Conservation (phyloP, 805 yeast species). For the Metschnikowia lunata region DNA sequence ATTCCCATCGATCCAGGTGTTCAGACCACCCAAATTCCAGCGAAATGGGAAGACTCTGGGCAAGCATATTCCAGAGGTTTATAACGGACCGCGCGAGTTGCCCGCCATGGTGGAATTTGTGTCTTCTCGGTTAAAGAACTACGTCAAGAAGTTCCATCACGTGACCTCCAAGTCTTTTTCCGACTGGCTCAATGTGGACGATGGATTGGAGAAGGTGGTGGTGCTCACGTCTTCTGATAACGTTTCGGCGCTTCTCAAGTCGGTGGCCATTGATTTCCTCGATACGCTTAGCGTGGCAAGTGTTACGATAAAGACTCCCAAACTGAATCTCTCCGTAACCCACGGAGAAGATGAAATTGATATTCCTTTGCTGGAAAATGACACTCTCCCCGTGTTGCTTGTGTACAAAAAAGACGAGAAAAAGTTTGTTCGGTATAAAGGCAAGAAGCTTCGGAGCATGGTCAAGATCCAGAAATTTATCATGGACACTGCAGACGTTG, state of each 20-base stretch:
- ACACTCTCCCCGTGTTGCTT: slow-evolving; percentile 26
- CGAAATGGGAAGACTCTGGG: slow-evolving; percentile 17
- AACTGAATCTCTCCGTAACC: slow-evolving; percentile 12
- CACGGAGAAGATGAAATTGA: slow-evolving; percentile 20
- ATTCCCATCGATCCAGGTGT: slow-evolving; percentile 79
- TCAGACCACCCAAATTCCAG: slow-evolving; percentile 72
- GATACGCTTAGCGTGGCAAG: slow-evolving; percentile 47
- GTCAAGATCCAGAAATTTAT: slow-evolving; percentile 31
- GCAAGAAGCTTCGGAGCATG: slow-evolving; percentile 28
- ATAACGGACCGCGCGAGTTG: slow-evolving; percentile 57
- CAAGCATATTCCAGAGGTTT: slow-evolving; percentile 51
- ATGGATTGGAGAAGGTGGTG: slow-evolving; percentile 40
- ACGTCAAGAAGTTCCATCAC: slow-evolving; percentile 49
- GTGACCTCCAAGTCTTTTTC: slow-evolving; percentile 20
- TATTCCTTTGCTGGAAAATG: slow-evolving; percentile 18
- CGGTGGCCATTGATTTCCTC: slow-evolving; percentile 68
- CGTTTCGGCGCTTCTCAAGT: slow-evolving; percentile 54
- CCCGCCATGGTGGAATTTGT: slow-evolving; percentile 52
- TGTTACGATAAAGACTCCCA: slow-evolving; percentile 20
- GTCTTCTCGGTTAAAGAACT: slow-evolving; percentile 58
- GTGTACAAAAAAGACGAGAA: slow-evolving; percentile 19
- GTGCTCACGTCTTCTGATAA: slow-evolving; percentile 49
- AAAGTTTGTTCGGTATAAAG: slow-evolving; percentile 20
- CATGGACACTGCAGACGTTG: slow-evolving; percentile 22
- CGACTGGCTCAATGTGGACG: slow-evolving; percentile 23